Conservation (phyloP, 345 rosid species). For the Lepidium africanum region DNA sequence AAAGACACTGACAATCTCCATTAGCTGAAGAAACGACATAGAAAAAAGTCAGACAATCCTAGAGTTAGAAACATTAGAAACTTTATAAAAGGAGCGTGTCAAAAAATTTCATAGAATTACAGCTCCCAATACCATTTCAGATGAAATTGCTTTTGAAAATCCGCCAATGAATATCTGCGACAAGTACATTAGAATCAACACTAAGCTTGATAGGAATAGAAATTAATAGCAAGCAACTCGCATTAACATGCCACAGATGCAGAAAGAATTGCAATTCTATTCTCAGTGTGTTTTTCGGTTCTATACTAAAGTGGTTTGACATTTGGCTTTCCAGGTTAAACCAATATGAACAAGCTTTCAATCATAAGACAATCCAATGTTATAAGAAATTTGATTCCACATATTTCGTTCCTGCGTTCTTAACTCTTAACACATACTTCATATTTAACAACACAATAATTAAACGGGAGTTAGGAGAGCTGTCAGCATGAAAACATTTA, state of each 20-base stretch:
- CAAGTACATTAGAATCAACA: constrained; percentile 18
- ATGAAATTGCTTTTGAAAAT: constrained; percentile 58
- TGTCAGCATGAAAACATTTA: background rate
- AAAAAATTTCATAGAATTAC: background rate
- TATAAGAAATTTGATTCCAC: background rate
- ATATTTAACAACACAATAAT: background rate
- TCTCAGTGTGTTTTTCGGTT: background rate
- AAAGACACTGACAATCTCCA: constrained; percentile 80
- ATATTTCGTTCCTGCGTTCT: background rate
- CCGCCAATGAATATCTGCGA: constrained; percentile 91
- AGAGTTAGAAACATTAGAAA: background rate
- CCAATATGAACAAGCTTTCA: constrained; percentile 3
- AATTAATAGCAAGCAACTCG: background rate
- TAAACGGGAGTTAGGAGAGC: background rate
- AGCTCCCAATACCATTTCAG: constrained; percentile 68
- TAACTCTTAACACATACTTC: background rate
- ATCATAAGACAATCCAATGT: background rate
- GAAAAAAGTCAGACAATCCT: constrained; percentile 1
- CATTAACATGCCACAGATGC: background rate
- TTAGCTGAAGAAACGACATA: constrained; percentile 43
- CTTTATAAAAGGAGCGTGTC: background rate
- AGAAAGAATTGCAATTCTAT: background rate
- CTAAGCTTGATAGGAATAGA: background rate
- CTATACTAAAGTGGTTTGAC: background rate
- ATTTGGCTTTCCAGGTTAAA: constrained; percentile 1